Conservation (phyloP, 2,329 filamentous ascomycete species). For the Aspergillus arachidicola region DNA sequence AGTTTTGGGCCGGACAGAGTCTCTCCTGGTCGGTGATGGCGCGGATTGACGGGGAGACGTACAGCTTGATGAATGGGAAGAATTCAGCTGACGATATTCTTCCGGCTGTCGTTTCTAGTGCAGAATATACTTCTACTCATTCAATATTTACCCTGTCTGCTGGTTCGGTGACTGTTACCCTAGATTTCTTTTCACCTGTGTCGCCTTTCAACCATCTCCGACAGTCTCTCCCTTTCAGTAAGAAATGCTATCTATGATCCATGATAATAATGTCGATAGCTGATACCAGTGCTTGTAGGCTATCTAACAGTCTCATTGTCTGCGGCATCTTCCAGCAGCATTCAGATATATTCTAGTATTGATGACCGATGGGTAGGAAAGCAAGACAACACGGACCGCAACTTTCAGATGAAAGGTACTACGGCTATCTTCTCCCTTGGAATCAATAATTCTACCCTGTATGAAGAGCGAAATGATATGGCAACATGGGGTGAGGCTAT, state of each 20-base stretch:
- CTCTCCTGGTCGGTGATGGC: constrained; percentile 48
- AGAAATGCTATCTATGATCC: neutral
- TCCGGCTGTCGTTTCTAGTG: constrained; percentile 37
- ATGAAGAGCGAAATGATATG: constrained; percentile 43
- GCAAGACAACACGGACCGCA: constrained; percentile 24
- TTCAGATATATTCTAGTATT: constrained; percentile 49
- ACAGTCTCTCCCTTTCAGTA: constrained; percentile 49
- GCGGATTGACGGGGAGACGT: constrained; percentile 43
- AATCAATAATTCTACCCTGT: constrained; percentile 33
- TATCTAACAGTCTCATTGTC: constrained; percentile 45
- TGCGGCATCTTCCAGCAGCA: constrained; percentile 24
- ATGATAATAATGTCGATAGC: neutral
- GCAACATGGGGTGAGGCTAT: constrained; percentile 47
- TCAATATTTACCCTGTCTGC: constrained; percentile 44
- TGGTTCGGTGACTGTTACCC: constrained; percentile 35
- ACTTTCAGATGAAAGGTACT: constrained; percentile 26
- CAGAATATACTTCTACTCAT: constrained; percentile 47
- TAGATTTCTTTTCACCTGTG: constrained; percentile 51
- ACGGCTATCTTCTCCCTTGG: constrained; percentile 37
- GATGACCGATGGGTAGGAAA: constrained; percentile 49
- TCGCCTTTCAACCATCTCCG: constrained; percentile 45
- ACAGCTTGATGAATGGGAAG: constrained; percentile 46
- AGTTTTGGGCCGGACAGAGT: constrained; percentile 48
- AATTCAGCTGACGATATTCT: constrained; percentile 27
- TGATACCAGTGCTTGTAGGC: constrained; percentile 24